These are phyloP conservation scores for Bisporella sp. DNA, from an alignment of 2,329 filamentous ascomycete species.

Conservation along the genomic window DNA sequence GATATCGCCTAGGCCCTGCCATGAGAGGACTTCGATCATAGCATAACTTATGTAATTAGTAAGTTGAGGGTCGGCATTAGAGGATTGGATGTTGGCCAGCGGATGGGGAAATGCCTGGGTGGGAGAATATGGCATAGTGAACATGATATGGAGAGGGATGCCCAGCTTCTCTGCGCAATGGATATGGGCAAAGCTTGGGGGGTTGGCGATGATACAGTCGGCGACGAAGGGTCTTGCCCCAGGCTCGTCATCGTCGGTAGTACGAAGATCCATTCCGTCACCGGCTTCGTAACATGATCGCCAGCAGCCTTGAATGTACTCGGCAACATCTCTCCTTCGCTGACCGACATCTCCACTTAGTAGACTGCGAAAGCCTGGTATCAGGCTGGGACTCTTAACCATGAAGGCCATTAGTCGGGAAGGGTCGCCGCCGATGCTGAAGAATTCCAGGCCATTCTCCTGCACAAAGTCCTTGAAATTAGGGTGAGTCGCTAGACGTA, in stretches of 20 bases:
- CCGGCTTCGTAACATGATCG: slow-evolving; percentile 75
- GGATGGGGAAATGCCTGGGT: slow-evolving; percentile 66
- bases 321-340: slow-evolving; percentile 65
- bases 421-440: slow-evolving; percentile 69
- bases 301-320: slow-evolving; percentile 83
- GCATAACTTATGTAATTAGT: slow-evolving; percentile 65
- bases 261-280: slow-evolving; percentile 43
- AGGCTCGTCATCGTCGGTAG: slow-evolving; percentile 26
- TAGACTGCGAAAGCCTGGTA: slow-evolving; percentile 73
- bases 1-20: slow-evolving; percentile 77
- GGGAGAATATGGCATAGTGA: slow-evolving; percentile 74
- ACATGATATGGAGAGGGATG: slow-evolving; percentile 78
- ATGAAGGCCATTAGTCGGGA: slow-evolving; percentile 79
- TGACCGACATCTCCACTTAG: slow-evolving; percentile 71
- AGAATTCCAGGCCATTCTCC: slow-evolving; percentile 68
- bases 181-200: slow-evolving; percentile 69
- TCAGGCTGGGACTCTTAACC: slow-evolving; percentile 81
- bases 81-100: slow-evolving; percentile 58
- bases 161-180: slow-evolving; percentile 71
- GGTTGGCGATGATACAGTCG: slow-evolving; percentile 74
- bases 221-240: slow-evolving; percentile 63
- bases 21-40: slow-evolving; percentile 65
- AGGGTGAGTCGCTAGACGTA: slow-evolving; percentile 66
- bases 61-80: slow-evolving; percentile 54
- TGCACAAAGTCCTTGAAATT: slow-evolving; percentile 63